phyloP scores from a whole-genome alignment of 306 rosid genomes.

The Senna siamea region DNA sequence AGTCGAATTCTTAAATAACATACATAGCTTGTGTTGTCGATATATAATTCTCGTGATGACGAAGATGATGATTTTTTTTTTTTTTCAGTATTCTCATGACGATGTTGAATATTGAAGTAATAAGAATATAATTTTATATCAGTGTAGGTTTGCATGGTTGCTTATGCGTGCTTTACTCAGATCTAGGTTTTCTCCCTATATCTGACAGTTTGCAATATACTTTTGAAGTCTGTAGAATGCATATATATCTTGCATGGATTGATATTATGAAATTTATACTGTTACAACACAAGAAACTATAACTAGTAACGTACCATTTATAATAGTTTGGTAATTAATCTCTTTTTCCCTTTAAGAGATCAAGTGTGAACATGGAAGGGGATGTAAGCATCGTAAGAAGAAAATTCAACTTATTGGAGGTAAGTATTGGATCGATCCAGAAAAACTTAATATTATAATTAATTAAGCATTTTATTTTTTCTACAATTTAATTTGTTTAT shows the following conservation, averaged over 20 bases:
- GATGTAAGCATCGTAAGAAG: conserved; percentile 45
- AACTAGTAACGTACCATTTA: too few species aligned
- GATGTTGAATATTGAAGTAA: too few species aligned
- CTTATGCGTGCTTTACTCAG: too few species aligned
- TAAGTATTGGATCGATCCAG: conserved; percentile 27
- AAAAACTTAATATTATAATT: not conserved
- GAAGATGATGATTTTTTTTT: not conserved
- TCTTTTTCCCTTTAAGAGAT: conserved; percentile 19
- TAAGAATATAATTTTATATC: too few species aligned
- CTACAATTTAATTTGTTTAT: not conserved
- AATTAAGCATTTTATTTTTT: not conserved
- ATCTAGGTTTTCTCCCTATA: too few species aligned
- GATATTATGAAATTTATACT: too few species aligned
- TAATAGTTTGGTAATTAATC: not conserved
- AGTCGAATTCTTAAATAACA: conserved; percentile 4
- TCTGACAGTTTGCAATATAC: too few species aligned
- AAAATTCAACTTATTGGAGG: conserved; percentile 40
- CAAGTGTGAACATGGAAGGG: conserved; percentile 40
- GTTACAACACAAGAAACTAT: too few species aligned
- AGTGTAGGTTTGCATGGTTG: too few species aligned
- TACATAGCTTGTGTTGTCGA: not conserved
- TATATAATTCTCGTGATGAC: not conserved
- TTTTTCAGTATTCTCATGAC: too few species aligned
- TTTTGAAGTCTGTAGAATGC: too few species aligned
- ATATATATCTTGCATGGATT: too few species aligned